Percentiles rank a stretch among this genome's conserved stretches.
Evolutionary conservation across 768 basidiomycete genomes (phyloP).

Genomic region (Macrolepiota albuminosa): DNA sequence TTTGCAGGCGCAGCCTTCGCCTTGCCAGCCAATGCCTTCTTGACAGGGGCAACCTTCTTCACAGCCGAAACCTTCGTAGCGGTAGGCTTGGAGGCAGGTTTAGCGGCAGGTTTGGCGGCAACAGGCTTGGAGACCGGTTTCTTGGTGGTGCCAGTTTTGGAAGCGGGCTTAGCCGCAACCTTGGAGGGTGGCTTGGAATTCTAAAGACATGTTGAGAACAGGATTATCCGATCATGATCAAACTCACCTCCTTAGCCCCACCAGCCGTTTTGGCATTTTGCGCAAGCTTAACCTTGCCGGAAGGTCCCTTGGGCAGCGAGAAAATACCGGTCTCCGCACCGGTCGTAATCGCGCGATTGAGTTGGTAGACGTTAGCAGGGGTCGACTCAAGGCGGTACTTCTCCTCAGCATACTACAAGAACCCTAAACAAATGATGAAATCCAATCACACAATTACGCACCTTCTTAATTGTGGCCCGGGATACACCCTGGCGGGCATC

Average conservation of each 20-base stretch:
- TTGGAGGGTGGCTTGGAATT: constrained; percentile 46
- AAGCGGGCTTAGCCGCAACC: constrained; percentile 24
- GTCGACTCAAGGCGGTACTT: constrained; percentile 72
- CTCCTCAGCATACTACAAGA: constrained; percentile 70
- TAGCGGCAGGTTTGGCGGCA: constrained; percentile 17
- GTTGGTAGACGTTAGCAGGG: constrained; percentile 60
- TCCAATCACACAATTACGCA: constrained; percentile 26
- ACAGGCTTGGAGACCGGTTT: constrained; percentile 32
- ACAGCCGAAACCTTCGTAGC: constrained; percentile 33
- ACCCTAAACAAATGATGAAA: constrained; percentile 11
- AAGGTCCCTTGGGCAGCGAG: constrained; percentile 36
- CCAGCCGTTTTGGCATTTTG: constrained; percentile 38
- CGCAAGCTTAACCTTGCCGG: constrained; percentile 63
- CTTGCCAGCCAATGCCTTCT: constrained; percentile 49
- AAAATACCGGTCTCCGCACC: constrained; percentile 53
- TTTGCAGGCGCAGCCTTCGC: constrained; percentile 33
- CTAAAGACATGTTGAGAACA: constrained; percentile 18
- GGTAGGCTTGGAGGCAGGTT: constrained; percentile 21
- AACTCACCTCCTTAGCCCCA: constrained; percentile 56
- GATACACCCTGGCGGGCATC: constrained; percentile 73
- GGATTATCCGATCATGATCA: background rate
- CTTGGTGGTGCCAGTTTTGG: constrained; percentile 28
- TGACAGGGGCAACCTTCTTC: constrained; percentile 45
- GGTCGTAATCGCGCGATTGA: constrained; percentile 67
- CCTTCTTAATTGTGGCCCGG: constrained; percentile 77